phyloP scores from a whole-genome alignment of 2,329 filamentous ascomycete genomes.

The Aspergillus candidus region DNA sequence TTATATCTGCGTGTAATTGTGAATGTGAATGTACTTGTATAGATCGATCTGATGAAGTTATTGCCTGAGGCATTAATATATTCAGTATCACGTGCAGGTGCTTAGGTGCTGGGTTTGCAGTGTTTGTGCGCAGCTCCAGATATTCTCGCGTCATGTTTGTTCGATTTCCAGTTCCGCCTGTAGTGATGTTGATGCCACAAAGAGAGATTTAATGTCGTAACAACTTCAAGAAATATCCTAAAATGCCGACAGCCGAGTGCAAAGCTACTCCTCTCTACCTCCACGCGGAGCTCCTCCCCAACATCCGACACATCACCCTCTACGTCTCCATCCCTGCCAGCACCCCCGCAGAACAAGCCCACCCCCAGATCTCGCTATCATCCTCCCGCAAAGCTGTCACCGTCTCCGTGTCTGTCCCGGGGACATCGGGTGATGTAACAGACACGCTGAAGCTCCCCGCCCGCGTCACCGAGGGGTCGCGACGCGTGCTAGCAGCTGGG shows the following conservation, averaged over 20 bases:
- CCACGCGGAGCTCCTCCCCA: constrained; percentile 56
- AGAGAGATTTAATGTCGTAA: neutral
- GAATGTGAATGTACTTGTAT: neutral
- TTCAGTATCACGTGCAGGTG: neutral
- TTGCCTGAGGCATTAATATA: too few relatives aligned
- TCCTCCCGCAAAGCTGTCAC: constrained; percentile 31
- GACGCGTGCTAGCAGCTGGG: constrained; percentile 12
- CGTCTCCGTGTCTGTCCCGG: constrained; percentile 32
- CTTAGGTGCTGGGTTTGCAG: too few relatives aligned
- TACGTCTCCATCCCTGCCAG: constrained; percentile 44
- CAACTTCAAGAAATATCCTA: neutral
- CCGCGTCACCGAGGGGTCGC: constrained; percentile 25
- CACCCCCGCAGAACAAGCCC: constrained; percentile 5
- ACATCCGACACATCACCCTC: constrained; percentile 56
- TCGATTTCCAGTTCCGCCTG: too few relatives aligned
- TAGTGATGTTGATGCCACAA: too few relatives aligned
- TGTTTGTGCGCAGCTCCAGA: too few relatives aligned
- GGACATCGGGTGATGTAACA: constrained; percentile 15
- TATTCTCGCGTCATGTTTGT: too few relatives aligned
- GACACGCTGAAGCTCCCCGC: constrained; percentile 47
- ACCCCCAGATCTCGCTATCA: constrained; percentile 25
- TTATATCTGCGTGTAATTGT: too few relatives aligned
- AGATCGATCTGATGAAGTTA: neutral
- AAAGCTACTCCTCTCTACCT: constrained; percentile 31
- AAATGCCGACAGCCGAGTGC: neutral